Evolutionary conservation across 768 basidiomycete genomes (phyloP).

Genomic region (Tulasnella sp.): DNA sequence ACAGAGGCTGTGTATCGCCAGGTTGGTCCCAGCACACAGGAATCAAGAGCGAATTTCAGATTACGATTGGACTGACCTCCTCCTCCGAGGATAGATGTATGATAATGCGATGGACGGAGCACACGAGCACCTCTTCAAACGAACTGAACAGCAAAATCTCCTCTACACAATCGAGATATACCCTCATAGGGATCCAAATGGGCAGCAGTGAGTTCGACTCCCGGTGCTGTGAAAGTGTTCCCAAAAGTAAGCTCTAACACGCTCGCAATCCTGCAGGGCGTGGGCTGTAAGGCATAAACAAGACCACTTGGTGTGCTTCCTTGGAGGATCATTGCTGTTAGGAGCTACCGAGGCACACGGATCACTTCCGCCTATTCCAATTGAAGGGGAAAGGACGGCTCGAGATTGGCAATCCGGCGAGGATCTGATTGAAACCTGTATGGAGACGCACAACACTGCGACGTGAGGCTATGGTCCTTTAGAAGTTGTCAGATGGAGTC

Average conservation of each 20-base stretch:
- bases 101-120: constrained; percentile 74
- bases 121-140: constrained; percentile 58
- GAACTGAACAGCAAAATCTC: constrained; percentile 47
- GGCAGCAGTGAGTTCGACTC: background rate
- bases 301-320: constrained; percentile 92
- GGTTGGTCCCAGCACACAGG: constrained; percentile 36
- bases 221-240: background rate
- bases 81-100: constrained; percentile 54
- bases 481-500: background rate
- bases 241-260: background rate
- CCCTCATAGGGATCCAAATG: background rate
- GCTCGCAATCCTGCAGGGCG: constrained; percentile 34
- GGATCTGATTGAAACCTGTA: constrained; percentile 77
- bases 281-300: constrained; percentile 80
- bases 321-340: constrained; percentile 87
- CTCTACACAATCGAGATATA: constrained; percentile 72
- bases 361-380: constrained; percentile 38
- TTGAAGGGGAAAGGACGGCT: constrained; percentile 38
- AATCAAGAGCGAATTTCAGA: too few species aligned
- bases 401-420: constrained; percentile 68
- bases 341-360: constrained; percentile 63
- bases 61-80: too few species aligned
- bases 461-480: constrained; percentile 44
- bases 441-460: constrained; percentile 71
- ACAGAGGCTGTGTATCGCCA: constrained; percentile 68